A percentile compares a stretch with the other conserved stretches of the same genome.
phyloP scores from a whole-genome alignment of 768 basidiomycete genomes.

The Suillus discolor region DNA sequence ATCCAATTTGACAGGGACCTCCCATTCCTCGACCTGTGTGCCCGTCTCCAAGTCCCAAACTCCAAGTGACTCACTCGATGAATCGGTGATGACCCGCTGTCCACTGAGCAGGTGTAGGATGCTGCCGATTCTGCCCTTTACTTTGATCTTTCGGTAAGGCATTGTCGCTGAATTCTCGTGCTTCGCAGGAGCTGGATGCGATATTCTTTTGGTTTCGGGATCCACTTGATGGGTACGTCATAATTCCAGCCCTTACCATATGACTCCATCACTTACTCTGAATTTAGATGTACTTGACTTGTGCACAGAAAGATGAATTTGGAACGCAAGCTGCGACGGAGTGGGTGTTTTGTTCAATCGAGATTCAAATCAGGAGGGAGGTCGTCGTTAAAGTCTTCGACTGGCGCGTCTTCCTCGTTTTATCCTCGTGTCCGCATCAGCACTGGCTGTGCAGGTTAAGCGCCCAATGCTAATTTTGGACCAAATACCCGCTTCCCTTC shows the following conservation, averaged over 20 bases:
- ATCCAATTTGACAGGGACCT: not conserved
- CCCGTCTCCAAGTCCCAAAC: not conserved
- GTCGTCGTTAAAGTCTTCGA: not conserved
- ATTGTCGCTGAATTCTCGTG: not conserved
- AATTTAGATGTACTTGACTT: not conserved
- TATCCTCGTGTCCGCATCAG: no score
- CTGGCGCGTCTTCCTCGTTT: no score
- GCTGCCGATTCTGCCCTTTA: not conserved
- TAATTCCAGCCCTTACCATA: not conserved
- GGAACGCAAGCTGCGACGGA: not conserved
- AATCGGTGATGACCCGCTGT: not conserved
- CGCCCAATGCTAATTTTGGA: not conserved
- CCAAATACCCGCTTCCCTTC: not conserved
- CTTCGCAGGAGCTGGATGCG: not conserved
- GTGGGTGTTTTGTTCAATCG: not conserved
- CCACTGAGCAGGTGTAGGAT: not conserved
- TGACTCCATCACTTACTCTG: not conserved
- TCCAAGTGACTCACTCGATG: not conserved
- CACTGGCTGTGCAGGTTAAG: not conserved
- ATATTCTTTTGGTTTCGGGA: not conserved
- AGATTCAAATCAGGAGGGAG: not conserved
- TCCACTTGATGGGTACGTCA: not conserved
- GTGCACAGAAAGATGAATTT: not conserved
- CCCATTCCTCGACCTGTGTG: not conserved
- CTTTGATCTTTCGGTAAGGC: not conserved